Evolutionary conservation across 2,329 filamentous ascomycete species (phyloP).

Genomic region (Thermomyces lanuginosus): DNA sequence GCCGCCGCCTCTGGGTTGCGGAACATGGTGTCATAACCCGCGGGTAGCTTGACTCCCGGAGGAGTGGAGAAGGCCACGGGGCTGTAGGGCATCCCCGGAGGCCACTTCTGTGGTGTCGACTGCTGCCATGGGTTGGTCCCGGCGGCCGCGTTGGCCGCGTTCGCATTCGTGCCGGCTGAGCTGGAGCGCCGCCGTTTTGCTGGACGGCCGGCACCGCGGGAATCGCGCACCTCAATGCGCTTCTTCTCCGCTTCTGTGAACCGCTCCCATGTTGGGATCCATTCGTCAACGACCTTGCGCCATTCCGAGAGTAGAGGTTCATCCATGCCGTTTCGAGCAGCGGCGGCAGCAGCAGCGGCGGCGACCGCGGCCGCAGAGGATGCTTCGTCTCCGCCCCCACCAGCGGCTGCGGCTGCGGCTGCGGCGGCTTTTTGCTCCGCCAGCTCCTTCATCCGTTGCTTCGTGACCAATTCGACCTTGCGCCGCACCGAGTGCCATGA

Average conservation of each 20-base stretch:
- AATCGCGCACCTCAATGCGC: conserved; percentile 24
- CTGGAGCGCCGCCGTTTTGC: conserved; percentile 14
- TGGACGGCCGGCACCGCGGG: conserved; percentile 8
- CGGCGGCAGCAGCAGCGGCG: too few species aligned
- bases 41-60: conserved; percentile 16
- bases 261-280: conserved; percentile 26
- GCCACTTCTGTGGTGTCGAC: conserved; percentile 2
- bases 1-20: conserved; percentile 8
- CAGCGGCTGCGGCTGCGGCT: too few species aligned
- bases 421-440: conserved; percentile 18
- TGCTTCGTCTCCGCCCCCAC: conserved; percentile 1
- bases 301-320: conserved; percentile 23
- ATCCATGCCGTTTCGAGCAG: conserved; percentile 10
- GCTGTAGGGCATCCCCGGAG: conserved; percentile 1
- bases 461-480: conserved; percentile 26
- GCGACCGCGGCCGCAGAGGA: too few species aligned
- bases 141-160: conserved; percentile 2
- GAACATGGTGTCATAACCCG: conserved; percentile 27
- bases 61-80: conserved; percentile 6
- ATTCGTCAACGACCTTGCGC: conserved; percentile 23
- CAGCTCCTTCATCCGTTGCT: conserved; percentile 25
- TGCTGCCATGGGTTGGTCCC: conserved; percentile 1
- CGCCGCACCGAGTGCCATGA: conserved; percentile 29
- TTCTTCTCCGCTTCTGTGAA: conserved; percentile 23
- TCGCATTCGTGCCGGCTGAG: conserved; percentile 4